These are phyloP conservation scores for Ceratocystis colombiana DNA, from an alignment of 2,329 filamentous ascomycete genomes.

Conservation along the genomic window DNA sequence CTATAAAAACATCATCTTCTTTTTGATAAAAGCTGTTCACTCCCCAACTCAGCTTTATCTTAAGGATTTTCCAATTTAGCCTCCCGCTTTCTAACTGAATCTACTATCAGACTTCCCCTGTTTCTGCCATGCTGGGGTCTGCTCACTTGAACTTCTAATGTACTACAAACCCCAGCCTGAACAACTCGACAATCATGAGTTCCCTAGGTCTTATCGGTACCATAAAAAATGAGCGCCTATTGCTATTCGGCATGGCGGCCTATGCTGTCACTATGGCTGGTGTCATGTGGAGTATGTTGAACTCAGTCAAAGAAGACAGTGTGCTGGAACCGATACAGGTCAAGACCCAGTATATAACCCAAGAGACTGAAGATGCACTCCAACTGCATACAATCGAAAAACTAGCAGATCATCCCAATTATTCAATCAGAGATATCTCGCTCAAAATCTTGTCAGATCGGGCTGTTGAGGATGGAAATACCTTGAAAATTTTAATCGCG, in stretches of 20 bases:
- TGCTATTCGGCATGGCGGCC: conserved; percentile 46
- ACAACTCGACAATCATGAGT: conserved; percentile 17
- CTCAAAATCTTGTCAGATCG: conserved; percentile 48
- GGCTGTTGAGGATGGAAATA: conserved; percentile 48
- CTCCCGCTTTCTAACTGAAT: background rate
- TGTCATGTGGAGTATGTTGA: conserved; percentile 49
- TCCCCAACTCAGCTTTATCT: background rate
- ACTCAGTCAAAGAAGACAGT: conserved; percentile 51
- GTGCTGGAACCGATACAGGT: conserved; percentile 55
- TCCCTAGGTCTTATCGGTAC: conserved; percentile 25
- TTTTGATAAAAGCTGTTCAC: background rate
- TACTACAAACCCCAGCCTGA: conserved; percentile 16
- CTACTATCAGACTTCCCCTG: background rate
- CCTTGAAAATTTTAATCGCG: conserved; percentile 44
- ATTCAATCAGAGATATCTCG: conserved; percentile 59
- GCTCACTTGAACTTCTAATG: background rate
- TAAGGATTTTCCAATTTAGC: background rate
- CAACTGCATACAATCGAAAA: conserved; percentile 56
- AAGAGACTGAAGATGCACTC: conserved; percentile 64
- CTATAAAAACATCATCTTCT: background rate
- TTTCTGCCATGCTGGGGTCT: background rate
- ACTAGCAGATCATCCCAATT: conserved; percentile 60
- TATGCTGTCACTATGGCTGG: conserved; percentile 50
- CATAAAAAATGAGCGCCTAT: conserved; percentile 43
- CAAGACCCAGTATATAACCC: conserved; percentile 62